Conservation (phyloP, 73 alveolate species). For the Stentor coeruleus region DNA sequence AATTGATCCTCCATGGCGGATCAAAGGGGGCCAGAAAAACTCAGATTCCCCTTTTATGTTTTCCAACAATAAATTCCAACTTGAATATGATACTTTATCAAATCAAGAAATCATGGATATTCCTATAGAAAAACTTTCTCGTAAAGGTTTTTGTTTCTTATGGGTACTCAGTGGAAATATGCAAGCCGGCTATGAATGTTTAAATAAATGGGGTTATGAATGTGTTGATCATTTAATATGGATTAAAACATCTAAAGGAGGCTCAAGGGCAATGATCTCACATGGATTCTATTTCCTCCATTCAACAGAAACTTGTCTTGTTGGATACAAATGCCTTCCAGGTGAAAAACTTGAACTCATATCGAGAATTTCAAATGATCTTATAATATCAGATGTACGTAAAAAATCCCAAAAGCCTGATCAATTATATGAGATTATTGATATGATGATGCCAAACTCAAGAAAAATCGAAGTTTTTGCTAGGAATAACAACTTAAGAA, state of each 20-base stretch:
- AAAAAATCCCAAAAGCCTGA: slow-evolving; percentile 82
- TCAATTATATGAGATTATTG: slow-evolving; percentile 75
- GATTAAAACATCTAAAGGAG: slow-evolving; percentile 67
- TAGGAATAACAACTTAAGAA: slow-evolving; percentile 77
- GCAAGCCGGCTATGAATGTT: slow-evolving; percentile 73
- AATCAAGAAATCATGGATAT: slow-evolving; percentile 80
- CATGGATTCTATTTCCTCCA: slow-evolving; percentile 87
- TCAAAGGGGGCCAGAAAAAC: slow-evolving; percentile 84
- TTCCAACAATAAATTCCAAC: slow-evolving; percentile 75
- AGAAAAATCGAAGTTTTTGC: slow-evolving; percentile 84
- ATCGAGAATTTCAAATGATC: slow-evolving; percentile 71
- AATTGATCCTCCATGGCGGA: slow-evolving; percentile 94
- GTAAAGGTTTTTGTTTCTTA: slow-evolving; percentile 78
- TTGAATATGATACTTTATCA: slow-evolving; percentile 80
- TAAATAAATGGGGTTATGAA: slow-evolving; percentile 91
- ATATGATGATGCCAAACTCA: slow-evolving; percentile 74
- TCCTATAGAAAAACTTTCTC: slow-evolving; percentile 64
- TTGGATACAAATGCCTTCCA: slow-evolving; percentile 72
- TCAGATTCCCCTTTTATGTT: slow-evolving; percentile 81
- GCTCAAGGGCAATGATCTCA: slow-evolving; percentile 66
- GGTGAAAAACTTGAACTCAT: slow-evolving; percentile 53
- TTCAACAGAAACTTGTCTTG: slow-evolving; percentile 58
- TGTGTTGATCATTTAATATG: slow-evolving; percentile 76
- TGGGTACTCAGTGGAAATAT: slow-evolving; percentile 77
- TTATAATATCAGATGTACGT: slow-evolving; percentile 71